These are phyloP conservation scores for Tolypocladium album DNA, from an alignment of 2,329 filamentous ascomycete genomes.

Conservation along the genomic window DNA sequence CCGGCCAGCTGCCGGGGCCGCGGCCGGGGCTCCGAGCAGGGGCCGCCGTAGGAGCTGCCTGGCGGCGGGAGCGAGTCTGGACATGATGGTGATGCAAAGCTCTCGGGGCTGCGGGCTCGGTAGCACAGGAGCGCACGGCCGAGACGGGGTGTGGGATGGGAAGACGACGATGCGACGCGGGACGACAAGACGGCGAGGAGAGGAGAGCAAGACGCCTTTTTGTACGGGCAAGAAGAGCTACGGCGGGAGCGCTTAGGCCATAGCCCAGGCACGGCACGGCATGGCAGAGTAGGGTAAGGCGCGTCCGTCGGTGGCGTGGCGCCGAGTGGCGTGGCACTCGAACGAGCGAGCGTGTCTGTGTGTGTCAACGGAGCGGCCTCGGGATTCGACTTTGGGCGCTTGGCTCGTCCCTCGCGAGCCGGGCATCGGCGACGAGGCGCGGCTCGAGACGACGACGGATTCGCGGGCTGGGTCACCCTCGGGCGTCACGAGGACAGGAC, in stretches of 20 bases:
- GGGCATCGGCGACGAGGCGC: slow-evolving; percentile 2
- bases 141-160: neutral
- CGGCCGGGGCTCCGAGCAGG: slow-evolving; percentile 2
- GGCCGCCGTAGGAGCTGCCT: slow-evolving; percentile 9
- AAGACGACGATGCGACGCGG: neutral
- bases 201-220: neutral
- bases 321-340: neutral
- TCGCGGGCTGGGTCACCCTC: neutral
- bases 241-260: slow-evolving; percentile 1
- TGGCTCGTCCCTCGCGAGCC: neutral
- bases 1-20: slow-evolving; percentile 4
- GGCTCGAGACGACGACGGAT: neutral
- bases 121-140: neutral
- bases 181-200: neutral
- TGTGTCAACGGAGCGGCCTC: neutral
- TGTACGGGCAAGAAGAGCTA: neutral
- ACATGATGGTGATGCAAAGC: slow-evolving; percentile 11
- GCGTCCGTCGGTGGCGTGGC: neutral
- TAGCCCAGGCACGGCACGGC: neutral
- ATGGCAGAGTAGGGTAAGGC: neutral
- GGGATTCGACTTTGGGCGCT: neutral
- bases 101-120: neutral
- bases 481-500: slow-evolving; percentile 4
- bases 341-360: neutral
- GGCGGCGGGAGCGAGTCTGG: slow-evolving; percentile 12